These are phyloP conservation scores for Trichoderma aggressivum DNA, from an alignment of 2,329 filamentous ascomycete genomes.

Conservation along the genomic window DNA sequence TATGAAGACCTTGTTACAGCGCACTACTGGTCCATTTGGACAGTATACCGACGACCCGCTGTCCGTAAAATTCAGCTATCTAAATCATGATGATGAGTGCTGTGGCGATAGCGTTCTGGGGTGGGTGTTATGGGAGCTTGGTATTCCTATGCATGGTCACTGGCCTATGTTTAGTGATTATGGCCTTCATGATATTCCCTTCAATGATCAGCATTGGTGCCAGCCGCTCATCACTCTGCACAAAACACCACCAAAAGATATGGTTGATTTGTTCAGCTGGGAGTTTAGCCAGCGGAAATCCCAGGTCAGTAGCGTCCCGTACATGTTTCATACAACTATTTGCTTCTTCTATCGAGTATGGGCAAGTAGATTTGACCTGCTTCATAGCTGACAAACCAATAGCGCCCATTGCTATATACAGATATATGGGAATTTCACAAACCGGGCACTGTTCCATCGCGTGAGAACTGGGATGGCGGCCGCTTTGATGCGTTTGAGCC, in stretches of 20 bases:
- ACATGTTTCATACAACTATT: not conserved
- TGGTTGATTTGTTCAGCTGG: constrained; percentile 48
- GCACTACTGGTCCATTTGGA: constrained; percentile 20
- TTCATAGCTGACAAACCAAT: not conserved
- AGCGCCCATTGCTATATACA: constrained; percentile 37
- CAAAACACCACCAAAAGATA: constrained; percentile 45
- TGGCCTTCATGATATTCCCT: constrained; percentile 47
- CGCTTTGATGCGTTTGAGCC: constrained; percentile 31
- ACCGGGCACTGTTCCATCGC: constrained; percentile 25
- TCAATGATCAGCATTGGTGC: constrained; percentile 46
- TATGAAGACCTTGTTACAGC: constrained; percentile 39
- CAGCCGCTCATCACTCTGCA: constrained; percentile 49
- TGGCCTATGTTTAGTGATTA: constrained; percentile 50
- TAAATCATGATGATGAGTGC: constrained; percentile 40
- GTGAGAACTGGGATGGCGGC: constrained; percentile 32
- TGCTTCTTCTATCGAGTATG: not conserved
- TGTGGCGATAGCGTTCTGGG: constrained; percentile 53
- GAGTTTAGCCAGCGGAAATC: constrained; percentile 33
- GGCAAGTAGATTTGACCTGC: not conserved
- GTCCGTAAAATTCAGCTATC: constrained; percentile 1
- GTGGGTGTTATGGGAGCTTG: constrained; percentile 43
- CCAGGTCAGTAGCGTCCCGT: constrained; percentile 25
- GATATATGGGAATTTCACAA: constrained; percentile 39
- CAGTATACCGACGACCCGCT: constrained; percentile 1
- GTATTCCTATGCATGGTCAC: constrained; percentile 44